These are phyloP conservation scores for Paracoccidioides brasiliensis DNA, from an alignment of 2,329 filamentous ascomycete species.

Conservation along the genomic window DNA sequence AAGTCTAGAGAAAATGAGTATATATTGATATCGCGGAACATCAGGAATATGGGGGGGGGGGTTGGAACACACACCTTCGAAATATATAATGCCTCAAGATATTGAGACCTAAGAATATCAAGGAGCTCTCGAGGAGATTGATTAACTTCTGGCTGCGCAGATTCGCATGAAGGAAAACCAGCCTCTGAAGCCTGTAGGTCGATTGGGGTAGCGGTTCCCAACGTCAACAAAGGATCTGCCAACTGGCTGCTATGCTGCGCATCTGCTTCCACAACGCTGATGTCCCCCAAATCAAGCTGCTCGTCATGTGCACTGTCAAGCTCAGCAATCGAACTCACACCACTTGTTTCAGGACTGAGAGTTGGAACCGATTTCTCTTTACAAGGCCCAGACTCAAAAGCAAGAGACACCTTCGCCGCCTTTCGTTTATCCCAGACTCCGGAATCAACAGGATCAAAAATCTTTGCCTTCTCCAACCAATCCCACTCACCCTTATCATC, in stretches of 20 bases:
- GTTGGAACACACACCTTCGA: constrained; percentile 24
- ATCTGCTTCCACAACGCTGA: not conserved
- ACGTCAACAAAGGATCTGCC: not conserved
- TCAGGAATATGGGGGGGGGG: not conserved
- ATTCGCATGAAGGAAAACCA: not conserved
- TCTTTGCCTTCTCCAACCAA: constrained; percentile 26
- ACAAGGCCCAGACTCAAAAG: constrained; percentile 14
- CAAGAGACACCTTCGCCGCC: constrained; percentile 18
- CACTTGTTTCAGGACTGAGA: not conserved
- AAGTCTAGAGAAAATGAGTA: constrained; percentile 24
- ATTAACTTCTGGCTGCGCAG: constrained; percentile 10
- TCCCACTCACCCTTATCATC: constrained; percentile 7
- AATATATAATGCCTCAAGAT: constrained; percentile 31
- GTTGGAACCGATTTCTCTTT: not conserved
- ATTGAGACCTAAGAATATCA: constrained; percentile 26
- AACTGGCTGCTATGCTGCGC: not conserved
- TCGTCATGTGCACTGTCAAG: not conserved
- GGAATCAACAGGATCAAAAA: constrained; percentile 19
- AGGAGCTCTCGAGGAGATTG: constrained; percentile 25
- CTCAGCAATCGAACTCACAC: not conserved
- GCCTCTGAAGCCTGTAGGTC: not conserved
- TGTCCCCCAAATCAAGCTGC: not conserved
- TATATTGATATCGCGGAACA: not conserved
- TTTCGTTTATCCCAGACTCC: constrained; percentile 15
- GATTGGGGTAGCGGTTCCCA: not conserved